Evolutionary conservation across 2,329 filamentous ascomycete species (phyloP).

Genomic region (Aureobasidium sp.): DNA sequence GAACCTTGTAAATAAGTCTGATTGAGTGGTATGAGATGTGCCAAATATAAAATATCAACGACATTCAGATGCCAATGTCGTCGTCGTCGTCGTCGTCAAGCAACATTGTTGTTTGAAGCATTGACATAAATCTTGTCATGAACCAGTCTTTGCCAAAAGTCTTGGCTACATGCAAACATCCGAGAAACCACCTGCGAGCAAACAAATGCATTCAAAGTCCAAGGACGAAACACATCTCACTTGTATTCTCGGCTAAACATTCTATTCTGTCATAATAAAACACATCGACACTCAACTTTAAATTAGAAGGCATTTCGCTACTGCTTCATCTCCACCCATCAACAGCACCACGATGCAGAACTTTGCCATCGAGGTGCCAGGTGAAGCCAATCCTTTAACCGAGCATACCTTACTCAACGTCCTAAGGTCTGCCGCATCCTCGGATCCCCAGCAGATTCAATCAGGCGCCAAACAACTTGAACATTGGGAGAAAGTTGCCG

Average conservation of each 20-base stretch:
- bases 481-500: constrained; percentile 39
- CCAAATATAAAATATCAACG: background rate
- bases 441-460: constrained; percentile 40
- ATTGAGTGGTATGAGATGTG: background rate
- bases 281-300: background rate
- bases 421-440: constrained; percentile 40
- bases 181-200: background rate
- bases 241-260: background rate
- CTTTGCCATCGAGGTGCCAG: constrained; percentile 60
- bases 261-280: background rate
- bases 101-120: background rate
- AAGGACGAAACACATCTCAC: background rate
- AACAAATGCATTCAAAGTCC: background rate
- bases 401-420: constrained; percentile 39
- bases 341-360: constrained; percentile 13
- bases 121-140: background rate
- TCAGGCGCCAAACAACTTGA: constrained; percentile 45
- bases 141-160: background rate
- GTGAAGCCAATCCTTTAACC: constrained; percentile 59
- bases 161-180: background rate
- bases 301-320: background rate
- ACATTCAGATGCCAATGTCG: background rate
- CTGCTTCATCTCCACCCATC: background rate
- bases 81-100: background rate
- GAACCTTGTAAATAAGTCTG: no score